These are phyloP conservation scores for Mortierella sp. DNA, from an alignment of 371 early-diverging fungal species.

Conservation along the genomic window DNA sequence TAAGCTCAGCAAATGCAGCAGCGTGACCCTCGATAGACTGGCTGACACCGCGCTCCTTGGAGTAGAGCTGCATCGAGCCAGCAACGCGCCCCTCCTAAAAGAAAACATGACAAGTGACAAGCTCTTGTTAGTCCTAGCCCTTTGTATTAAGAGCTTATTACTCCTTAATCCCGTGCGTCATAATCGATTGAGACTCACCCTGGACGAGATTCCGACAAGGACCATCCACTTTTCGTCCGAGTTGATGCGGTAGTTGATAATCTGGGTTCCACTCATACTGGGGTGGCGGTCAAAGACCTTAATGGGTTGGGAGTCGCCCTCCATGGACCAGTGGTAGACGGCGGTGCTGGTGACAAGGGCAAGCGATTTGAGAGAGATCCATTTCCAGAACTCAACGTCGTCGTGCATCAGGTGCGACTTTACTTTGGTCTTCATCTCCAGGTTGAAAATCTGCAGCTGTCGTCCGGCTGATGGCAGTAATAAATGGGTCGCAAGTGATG, in stretches of 20 bases:
- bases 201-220: conserved; percentile 94
- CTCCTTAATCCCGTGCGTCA: neutral
- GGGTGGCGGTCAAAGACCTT: conserved; percentile 96
- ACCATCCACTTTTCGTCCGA: conserved; percentile 95
- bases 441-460: conserved; percentile 97
- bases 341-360: conserved; percentile 92
- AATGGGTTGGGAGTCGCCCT: conserved; percentile 86
- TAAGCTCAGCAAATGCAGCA: conserved; percentile 94
- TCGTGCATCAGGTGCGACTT: conserved; percentile 94
- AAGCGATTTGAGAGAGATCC: conserved; percentile 90
- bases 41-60: conserved; percentile 91
- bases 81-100: conserved; percentile 86
- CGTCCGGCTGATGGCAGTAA: conserved; percentile 74
- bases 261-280: conserved; percentile 87
- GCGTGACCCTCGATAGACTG: conserved; percentile 98
- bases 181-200: conserved; percentile 57
- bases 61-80: conserved; percentile 97
- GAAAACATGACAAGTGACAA: neutral
- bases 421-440: conserved; percentile 95
- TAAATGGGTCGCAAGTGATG: neutral
- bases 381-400: conserved; percentile 97
- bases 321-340: conserved; percentile 98
- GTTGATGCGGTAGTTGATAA: conserved; percentile 95
- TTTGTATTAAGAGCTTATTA: neutral
- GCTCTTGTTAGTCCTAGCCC: neutral